Evolutionary conservation across 768 basidiomycete species (phyloP), one percentile per base, ranked within the genome.

Genomic region (Lactarius sanguifluus): DNA sequence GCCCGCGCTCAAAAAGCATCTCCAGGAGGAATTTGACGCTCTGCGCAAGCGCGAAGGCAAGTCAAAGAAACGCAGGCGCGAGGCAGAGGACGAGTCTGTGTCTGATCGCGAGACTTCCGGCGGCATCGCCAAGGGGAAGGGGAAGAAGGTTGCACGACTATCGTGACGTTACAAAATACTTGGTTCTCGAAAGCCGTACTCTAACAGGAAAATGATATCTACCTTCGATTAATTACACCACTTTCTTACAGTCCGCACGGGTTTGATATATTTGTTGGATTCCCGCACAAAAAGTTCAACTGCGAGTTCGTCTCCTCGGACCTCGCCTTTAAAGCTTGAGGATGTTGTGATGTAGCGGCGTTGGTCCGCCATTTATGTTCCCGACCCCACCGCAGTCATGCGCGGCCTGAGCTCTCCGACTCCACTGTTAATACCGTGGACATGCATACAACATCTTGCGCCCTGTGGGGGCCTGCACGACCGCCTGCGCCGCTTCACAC

Each of bases 1-100:
- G 65, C 91, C 92, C 0, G 76, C 79, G 41, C 77, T 96, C 59
- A 94, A 92, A 72, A 75, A 74, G 12, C 94, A 96, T 74, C 79
- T 96, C 9, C 83, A 88, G 73, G 81, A 84, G 70, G 91, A 94
- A 73, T 92, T 86, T 82, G 82, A 88, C 43, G 55, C 36, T 30
- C 38, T 69, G 47, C 62, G 64, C 41, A 64, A 62, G 57, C 59
- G 40, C 34, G 40, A 65, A 25, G 56, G 56, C 5, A 69, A 72
- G 65, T 62, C 62, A 56, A 69, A 66, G 58, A 50, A 50, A 60
- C 64, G 63, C 18, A 66, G 40, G 15, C 55, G 30, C 28, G 70
- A 61, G 15, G 18, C n/a, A 23, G 23, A 47, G 10, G 47, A 8
- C 1, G 50, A 43, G 23, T 20, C 57, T 0, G 55, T 10, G 3